These are phyloP conservation scores for Calonectria ilicicola DNA, from an alignment of 2,329 filamentous ascomycete genomes.

Conservation along the genomic window DNA sequence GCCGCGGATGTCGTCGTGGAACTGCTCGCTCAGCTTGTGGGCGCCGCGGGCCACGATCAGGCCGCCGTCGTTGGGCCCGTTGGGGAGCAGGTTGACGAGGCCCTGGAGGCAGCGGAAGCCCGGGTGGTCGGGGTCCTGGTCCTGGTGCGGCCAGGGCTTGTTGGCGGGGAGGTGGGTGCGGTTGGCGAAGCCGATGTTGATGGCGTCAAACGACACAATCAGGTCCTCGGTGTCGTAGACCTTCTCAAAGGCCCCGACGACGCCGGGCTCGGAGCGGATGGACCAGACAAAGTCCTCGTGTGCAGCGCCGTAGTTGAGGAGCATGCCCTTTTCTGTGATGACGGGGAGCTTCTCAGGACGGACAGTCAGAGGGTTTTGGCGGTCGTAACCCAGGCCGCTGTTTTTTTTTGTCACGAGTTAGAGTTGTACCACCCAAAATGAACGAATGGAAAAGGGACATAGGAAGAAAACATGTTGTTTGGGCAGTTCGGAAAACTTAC, in stretches of 20 bases:
- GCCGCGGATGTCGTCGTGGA: slow-evolving; percentile 48
- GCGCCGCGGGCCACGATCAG: slow-evolving; percentile 46
- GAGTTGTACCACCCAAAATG: neutral
- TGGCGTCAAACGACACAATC: slow-evolving; percentile 59
- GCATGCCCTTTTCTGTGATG: slow-evolving; percentile 58
- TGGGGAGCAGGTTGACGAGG: slow-evolving; percentile 57
- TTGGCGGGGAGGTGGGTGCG: slow-evolving; percentile 45
- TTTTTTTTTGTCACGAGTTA: neutral
- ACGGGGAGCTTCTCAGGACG: slow-evolving; percentile 39
- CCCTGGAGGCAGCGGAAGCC: slow-evolving; percentile 65
- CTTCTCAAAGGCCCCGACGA: slow-evolving; percentile 58
- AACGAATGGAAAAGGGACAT: neutral
- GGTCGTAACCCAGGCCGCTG: slow-evolving; percentile 35
- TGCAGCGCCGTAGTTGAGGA: slow-evolving; percentile 57
- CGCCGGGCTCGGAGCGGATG: slow-evolving; percentile 58
- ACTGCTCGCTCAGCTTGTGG: slow-evolving; percentile 43
- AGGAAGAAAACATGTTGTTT: no score
- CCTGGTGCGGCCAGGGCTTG: slow-evolving; percentile 39
- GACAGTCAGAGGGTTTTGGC: slow-evolving; percentile 30
- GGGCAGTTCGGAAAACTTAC: slow-evolving; percentile 6
- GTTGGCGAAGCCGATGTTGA: slow-evolving; percentile 56
- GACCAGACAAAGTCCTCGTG: slow-evolving; percentile 63
- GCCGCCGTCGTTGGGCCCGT: slow-evolving; percentile 49
- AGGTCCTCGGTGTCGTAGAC: slow-evolving; percentile 58
- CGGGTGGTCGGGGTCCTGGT: slow-evolving; percentile 35